Base-by-base conservation (phyloP, 2,329 filamentous ascomycete genomes). In the Aureobasidium leucospermi region DNA sequence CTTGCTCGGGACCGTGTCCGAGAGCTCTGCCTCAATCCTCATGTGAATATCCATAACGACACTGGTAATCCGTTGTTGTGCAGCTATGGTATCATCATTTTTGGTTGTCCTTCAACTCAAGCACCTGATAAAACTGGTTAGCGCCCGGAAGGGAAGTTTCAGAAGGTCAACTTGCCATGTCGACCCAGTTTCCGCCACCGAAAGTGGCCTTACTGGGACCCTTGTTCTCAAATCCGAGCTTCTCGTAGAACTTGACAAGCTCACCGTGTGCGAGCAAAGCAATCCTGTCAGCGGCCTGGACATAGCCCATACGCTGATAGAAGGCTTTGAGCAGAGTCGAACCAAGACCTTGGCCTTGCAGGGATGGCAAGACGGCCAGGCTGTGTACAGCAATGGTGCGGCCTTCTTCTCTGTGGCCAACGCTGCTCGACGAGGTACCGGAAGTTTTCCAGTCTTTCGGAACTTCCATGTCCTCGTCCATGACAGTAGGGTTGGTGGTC, bases 301-400 rank as follows among this genome's bases (percentile, higher is more conserved):
- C 82, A 62, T 84, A 82, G 68, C 84, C 85, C 74, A 94, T 87
- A 57, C 89, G 82, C 70, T 92, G 86, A 59, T 92, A 79, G 68
- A 91, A 96, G 3, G 86, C 81, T 71, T 84, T 86, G 76, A 96
- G 78, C 61, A 95, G 75, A 19, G 86, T 84, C 63, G 82, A 85
- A 15, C 89, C 92, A 2, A 96, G 77, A 1, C 89, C 88, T 60
- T 85, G 84, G 36, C 83, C 79, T 64, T 94, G 89, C 60, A 90
- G 84, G 61, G 85, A 82, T 0, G 89, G 90, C 58, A 88, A 79
- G 6, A 96, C 86, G 16, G 88, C 89, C 5, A 96, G 79, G 0
- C 89, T 93, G 73, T 96, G 92, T 52, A 96, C 75, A 59, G 85
- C 89, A 59, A 96, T 80, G 0, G 89, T 95, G 45, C 84, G 76